A percentile compares a stretch with the other conserved stretches of the same genome.
phyloP scores from a whole-genome alignment of 176 grass and related monocot species.

The Carex cristatella region DNA sequence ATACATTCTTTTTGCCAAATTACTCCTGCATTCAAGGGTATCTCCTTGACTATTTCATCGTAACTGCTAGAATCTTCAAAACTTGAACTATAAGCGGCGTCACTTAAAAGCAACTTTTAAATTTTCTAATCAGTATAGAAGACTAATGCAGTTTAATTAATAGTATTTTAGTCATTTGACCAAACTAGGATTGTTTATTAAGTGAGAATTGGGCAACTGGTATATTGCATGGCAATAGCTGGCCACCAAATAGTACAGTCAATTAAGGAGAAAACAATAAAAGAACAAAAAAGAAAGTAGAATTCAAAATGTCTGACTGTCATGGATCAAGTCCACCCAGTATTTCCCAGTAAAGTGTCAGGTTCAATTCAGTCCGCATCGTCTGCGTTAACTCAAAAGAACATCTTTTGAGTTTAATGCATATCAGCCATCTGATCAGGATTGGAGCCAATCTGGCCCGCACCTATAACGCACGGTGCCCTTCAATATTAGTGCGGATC shows the following conservation, averaged over 20 bases:
- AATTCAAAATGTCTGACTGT: not conserved
- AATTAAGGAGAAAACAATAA: not conserved
- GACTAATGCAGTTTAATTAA: constrained; percentile 1
- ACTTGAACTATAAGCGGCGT: not conserved
- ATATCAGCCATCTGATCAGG: too few species aligned
- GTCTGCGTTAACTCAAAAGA: too few species aligned
- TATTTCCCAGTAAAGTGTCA: not conserved
- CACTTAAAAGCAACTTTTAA: not conserved
- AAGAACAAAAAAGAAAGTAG: not conserved
- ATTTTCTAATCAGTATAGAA: constrained; percentile 4
- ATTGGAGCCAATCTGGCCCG: too few species aligned
- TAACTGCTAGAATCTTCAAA: not conserved
- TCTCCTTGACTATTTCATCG: not conserved
- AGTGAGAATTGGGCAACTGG: not conserved
- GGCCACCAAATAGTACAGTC: not conserved
- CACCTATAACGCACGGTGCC: too few species aligned
- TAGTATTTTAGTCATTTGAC: not conserved
- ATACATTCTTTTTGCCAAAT: not conserved
- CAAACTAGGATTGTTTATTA: not conserved
- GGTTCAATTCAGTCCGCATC: not conserved
- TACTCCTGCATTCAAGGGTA: not conserved
- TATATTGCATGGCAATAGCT: not conserved
- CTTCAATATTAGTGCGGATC: too few species aligned
- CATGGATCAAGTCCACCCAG: not conserved
- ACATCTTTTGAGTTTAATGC: too few species aligned